These are phyloP conservation scores for Ambrosiella cleistominuta DNA, from an alignment of 2,329 filamentous ascomycete genomes.

Conservation along the genomic window DNA sequence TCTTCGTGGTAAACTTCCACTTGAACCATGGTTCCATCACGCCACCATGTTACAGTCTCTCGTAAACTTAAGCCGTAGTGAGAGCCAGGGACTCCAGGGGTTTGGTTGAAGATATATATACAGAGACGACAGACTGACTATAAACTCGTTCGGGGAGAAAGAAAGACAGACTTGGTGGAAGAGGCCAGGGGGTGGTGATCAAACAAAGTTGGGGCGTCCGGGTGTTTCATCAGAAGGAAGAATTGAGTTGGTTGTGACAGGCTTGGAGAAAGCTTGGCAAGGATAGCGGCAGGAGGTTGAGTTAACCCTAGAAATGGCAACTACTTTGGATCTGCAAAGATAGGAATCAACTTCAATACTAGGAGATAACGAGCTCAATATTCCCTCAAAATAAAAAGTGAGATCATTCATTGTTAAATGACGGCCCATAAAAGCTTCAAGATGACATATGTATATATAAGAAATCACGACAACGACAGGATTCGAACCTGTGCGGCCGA, in stretches of 20 bases:
- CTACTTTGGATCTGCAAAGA: too few species aligned
- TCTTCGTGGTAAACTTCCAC: too few species aligned
- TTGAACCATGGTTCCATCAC: too few species aligned
- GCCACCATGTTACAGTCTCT: too few species aligned
- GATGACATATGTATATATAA: neutral
- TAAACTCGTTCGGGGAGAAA: neutral
- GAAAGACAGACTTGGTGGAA: neutral
- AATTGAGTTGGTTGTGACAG: slow-evolving; percentile 2
- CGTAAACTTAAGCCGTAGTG: too few species aligned
- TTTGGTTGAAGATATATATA: too few species aligned
- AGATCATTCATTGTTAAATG: neutral
- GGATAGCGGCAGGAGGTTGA: neutral
- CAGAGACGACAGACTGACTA: neutral
- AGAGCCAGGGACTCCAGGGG: too few species aligned
- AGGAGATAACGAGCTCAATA: too few species aligned
- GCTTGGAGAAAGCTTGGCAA: neutral
- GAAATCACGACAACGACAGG: slow-evolving; percentile 7
- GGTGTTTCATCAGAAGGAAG: slow-evolving; percentile 4
- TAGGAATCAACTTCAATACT: too few species aligned
- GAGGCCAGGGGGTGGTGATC: slow-evolving; percentile 3
- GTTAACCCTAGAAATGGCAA: neutral
- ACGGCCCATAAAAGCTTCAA: neutral
- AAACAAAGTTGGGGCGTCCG: slow-evolving; percentile 8
- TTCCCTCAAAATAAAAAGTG: too few species aligned
- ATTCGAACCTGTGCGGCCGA: slow-evolving; percentile 11